Base-by-base conservation (phyloP, 495 filamentous ascomycete species). In the Annulohypoxylon stygium region DNA sequence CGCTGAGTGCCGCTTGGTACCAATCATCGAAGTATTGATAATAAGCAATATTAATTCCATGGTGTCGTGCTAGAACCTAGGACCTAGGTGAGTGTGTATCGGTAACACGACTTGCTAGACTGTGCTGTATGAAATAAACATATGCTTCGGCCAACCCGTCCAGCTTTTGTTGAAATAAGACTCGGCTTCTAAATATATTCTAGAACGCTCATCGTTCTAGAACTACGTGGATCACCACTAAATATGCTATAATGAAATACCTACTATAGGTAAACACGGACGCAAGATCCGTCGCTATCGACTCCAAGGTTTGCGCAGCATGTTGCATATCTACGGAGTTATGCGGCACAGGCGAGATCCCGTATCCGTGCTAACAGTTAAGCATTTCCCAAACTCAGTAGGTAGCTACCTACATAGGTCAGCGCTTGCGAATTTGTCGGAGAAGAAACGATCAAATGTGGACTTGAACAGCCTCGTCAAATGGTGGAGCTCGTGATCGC, bases 221-320 rank as follows among this genome's bases (percentile, higher is more conserved):
- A 60, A 69, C 30, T 10, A 36, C 65, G 50, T 75, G 73, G 65
- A 61, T 61, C 62, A 39, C 14, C 41, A 54, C 26, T 47, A 25
- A 20, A 18, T 48, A 37, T 36, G 36, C 36, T 37, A 33, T 37
- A 33, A 20, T 55, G 20, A 55, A 55, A 18, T 54, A 30, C 26
- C 26, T 10, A n/a, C 26, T 55, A n/a, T 9, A 26, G 26, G 51
- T 55, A 55, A 34, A 55, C 26, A 37, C 33, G n/a, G 16, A 20
- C 53, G 6, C 53, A 57, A 57, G 53, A 37, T 30, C 20, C 25
- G 26, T 30, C 36, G 33, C 14, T 54, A 65, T 48, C 30, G 65
- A 73, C 54, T 73, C 69, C 61, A 54, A 36, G 48, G 54, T 73
- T 73, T 61, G 54, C 47, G 55, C 54, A 65, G 62, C 66, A 45